Percentiles rank a stretch among this genome's conserved stretches.
These are phyloP conservation scores for Beauveria bassiana DNA, from an alignment of 2,329 filamentous ascomycete genomes.

Conservation along the genomic window DNA sequence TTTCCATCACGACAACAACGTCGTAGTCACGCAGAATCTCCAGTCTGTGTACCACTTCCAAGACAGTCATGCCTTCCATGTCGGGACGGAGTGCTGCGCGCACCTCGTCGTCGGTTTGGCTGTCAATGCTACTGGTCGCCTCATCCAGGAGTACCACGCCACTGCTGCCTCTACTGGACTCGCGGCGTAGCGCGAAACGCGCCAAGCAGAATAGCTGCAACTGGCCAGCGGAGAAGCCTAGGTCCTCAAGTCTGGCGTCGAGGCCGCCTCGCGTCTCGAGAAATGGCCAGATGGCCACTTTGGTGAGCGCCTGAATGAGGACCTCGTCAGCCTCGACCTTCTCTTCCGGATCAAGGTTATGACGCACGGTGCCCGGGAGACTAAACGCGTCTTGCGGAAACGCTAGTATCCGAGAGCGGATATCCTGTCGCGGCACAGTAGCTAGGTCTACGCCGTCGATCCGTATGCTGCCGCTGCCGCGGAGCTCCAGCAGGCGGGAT, in stretches of 20 bases:
- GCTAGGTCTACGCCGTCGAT: conserved; percentile 37
- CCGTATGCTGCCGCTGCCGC: conserved; percentile 24
- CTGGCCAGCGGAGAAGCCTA: conserved; percentile 35
- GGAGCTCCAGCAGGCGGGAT: conserved; percentile 39
- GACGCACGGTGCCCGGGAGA: conserved; percentile 36
- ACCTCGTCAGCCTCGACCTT: conserved; percentile 26
- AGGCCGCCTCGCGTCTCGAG: conserved; percentile 31
- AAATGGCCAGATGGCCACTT: conserved; percentile 33
- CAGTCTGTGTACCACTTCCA: conserved; percentile 24
- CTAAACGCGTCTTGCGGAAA: conserved; percentile 42
- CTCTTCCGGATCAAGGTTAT: conserved; percentile 38
- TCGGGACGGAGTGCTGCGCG: conserved; percentile 16
- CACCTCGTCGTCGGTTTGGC: conserved; percentile 20
- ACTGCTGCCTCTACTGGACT: neutral
- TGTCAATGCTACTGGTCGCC: conserved; percentile 25
- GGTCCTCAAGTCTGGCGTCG: conserved; percentile 23
- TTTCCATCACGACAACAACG: conserved; percentile 20
- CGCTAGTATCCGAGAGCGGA: conserved; percentile 35
- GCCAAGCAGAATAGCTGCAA: conserved; percentile 41
- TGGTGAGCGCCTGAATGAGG: conserved; percentile 34
- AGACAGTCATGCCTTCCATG: conserved; percentile 19
- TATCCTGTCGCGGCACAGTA: conserved; percentile 30
- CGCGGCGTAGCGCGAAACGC: conserved; percentile 31
- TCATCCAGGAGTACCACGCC: conserved; percentile 27
- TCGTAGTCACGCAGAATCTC: conserved; percentile 22